Conservation (phyloP, 768 basidiomycete genomes). For the Artomyces pyxidatus region DNA sequence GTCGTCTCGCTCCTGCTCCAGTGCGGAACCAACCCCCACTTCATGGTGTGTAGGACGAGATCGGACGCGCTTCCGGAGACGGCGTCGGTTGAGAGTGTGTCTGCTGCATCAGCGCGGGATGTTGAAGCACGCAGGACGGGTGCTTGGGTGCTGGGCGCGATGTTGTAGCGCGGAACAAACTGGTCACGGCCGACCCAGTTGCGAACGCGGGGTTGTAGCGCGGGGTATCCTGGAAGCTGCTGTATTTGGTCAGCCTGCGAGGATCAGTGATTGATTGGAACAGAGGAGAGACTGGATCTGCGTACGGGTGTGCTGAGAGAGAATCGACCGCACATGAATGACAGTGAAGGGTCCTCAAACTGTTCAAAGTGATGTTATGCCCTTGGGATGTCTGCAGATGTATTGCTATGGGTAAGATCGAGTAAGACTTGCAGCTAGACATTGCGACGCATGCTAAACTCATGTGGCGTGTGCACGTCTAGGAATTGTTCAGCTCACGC, state of each 20-base stretch:
- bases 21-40: slow-evolving; percentile 85
- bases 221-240: slow-evolving; percentile 37
- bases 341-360: neutral
- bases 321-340: slow-evolving; percentile 57
- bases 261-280: neutral
- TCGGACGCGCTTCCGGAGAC: slow-evolving; percentile 12
- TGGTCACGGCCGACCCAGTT: slow-evolving; percentile 56
- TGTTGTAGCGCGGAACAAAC: slow-evolving; percentile 65
- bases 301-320: slow-evolving; percentile 43
- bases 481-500: too few species aligned
- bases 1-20: slow-evolving; percentile 74
- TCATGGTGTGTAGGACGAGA: slow-evolving; percentile 72
- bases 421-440: too few species aligned
- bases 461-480: too few species aligned
- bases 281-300: slow-evolving; percentile 6
- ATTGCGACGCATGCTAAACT: too few species aligned
- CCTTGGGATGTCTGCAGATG: too few species aligned
- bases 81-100: slow-evolving; percentile 1
- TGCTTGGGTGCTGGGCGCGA: slow-evolving; percentile 73
- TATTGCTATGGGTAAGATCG: too few species aligned
- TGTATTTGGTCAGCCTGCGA: slow-evolving; percentile 12
- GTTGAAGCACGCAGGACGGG: slow-evolving; percentile 51
- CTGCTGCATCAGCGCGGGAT: slow-evolving; percentile 14
- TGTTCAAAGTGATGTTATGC: too few species aligned
- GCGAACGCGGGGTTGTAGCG: slow-evolving; percentile 29